These are phyloP conservation scores for Tylopilus plumbeoviolaceoides DNA, from an alignment of 768 basidiomycete genomes.

Conservation along the genomic window DNA sequence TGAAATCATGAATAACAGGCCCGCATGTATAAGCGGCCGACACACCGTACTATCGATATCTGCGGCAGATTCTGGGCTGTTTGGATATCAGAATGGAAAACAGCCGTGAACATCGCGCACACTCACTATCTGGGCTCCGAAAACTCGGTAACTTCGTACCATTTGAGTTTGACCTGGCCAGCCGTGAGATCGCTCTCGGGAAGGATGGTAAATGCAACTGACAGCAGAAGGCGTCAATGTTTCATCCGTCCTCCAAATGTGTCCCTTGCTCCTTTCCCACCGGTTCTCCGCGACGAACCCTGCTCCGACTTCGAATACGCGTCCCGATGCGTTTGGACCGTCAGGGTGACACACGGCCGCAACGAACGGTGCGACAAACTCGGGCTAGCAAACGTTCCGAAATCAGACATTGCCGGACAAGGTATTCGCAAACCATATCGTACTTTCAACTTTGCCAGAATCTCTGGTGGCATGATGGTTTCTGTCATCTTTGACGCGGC, in stretches of 20 bases:
- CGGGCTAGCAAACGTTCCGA: conserved; percentile 44
- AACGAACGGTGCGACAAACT: conserved; percentile 91
- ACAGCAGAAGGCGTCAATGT: conserved; percentile 95
- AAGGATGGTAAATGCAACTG: conserved; percentile 16
- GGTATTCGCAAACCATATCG: not conserved
- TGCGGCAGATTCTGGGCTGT: conserved; percentile 59
- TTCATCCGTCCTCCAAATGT: conserved; percentile 84
- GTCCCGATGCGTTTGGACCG: conserved; percentile 72
- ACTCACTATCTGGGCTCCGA: conserved; percentile 62
- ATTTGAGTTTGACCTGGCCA: conserved; percentile 72
- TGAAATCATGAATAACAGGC: conserved; percentile 8
- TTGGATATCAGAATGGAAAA: not conserved
- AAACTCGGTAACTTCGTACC: conserved; percentile 81
- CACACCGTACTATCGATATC: conserved; percentile 61
- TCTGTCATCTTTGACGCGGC: conserved; percentile 98
- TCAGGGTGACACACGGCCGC: conserved; percentile 83
- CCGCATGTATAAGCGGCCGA: not conserved
- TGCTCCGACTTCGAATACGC: conserved; percentile 89
- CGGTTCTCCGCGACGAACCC: conserved; percentile 89
- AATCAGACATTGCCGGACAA: too few species aligned
- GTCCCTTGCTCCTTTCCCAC: conserved; percentile 88
- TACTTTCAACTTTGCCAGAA: conserved; percentile 84
- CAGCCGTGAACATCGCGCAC: not conserved
- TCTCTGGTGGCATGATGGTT: conserved; percentile 90
- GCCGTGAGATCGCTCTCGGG: not conserved